phyloP scores from a whole-genome alignment of 306 rosid species.

The Corylus avellana region DNA sequence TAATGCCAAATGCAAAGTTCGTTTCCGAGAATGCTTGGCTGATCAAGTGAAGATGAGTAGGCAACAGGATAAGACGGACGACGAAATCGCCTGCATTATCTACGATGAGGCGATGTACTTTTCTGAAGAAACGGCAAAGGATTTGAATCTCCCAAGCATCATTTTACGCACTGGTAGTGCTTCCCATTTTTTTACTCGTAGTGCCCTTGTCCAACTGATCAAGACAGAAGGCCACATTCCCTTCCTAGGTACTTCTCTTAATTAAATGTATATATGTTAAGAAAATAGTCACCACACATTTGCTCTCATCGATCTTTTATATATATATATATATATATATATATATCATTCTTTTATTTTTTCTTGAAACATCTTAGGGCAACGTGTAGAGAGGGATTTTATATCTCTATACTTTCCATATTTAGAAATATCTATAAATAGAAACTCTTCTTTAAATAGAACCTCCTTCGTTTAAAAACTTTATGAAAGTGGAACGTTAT shows the following conservation, averaged over 20 bases:
- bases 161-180: constrained; percentile 35
- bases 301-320: too few species aligned
- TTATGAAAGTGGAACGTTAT: too few species aligned
- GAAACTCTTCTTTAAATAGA: too few species aligned
- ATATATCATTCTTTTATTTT: too few species aligned
- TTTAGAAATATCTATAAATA: too few species aligned
- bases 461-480: too few species aligned
- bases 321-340: too few species aligned
- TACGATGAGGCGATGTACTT: constrained; percentile 38
- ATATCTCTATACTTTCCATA: too few species aligned
- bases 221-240: constrained; percentile 33
- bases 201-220: constrained; percentile 9
- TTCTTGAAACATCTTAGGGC: too few species aligned
- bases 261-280: too few species aligned
- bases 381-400: too few species aligned
- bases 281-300: too few species aligned
- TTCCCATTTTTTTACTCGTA: constrained; percentile 31
- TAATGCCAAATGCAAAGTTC: constrained; percentile 23
- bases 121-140: constrained; percentile 25
- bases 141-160: constrained; percentile 35
- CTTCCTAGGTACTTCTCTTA: constrained; percentile 28
- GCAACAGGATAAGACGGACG: constrained; percentile 9
- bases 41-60: background rate
- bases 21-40: constrained; percentile 30
- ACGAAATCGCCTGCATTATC: constrained; percentile 34